Conservation (phyloP, 106 monocot species). For the Cymbidium sinense region DNA sequence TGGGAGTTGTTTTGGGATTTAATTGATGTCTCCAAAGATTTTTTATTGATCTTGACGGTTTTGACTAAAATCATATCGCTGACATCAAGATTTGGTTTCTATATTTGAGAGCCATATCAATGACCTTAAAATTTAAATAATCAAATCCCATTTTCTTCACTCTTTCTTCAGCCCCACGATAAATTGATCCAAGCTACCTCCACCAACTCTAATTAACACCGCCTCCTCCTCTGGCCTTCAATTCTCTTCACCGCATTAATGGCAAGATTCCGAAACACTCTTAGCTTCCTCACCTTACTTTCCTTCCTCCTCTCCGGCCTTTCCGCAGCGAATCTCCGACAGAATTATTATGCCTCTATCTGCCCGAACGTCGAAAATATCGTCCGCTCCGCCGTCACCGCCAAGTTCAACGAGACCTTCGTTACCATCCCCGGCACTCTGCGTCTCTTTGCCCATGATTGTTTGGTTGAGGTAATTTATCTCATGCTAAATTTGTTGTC, state of each 20-base stretch:
- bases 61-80: too few relatives aligned
- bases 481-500: background rate
- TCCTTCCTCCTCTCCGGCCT: background rate
- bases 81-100: too few relatives aligned
- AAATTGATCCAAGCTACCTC: too few relatives aligned
- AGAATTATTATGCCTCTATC: constrained; percentile 33
- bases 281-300: background rate
- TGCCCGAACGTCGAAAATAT: constrained; percentile 51
- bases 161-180: too few relatives aligned
- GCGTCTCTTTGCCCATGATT: constrained; percentile 55
- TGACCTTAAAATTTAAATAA: too few relatives aligned
- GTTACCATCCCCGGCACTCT: constrained; percentile 47
- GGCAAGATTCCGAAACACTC: background rate
- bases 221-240: background rate
- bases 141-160: too few relatives aligned
- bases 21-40: too few relatives aligned
- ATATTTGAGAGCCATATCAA: too few relatives aligned
- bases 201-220: background rate
- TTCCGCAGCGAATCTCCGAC: constrained; percentile 23
- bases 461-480: constrained; percentile 22
- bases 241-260: background rate
- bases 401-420: constrained; percentile 37
- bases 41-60: too few relatives aligned
- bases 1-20: too few relatives aligned
- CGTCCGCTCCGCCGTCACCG: constrained; percentile 23